These are phyloP conservation scores for Scutellospora calospora DNA, from an alignment of 371 early-diverging fungal species.

Conservation along the genomic window DNA sequence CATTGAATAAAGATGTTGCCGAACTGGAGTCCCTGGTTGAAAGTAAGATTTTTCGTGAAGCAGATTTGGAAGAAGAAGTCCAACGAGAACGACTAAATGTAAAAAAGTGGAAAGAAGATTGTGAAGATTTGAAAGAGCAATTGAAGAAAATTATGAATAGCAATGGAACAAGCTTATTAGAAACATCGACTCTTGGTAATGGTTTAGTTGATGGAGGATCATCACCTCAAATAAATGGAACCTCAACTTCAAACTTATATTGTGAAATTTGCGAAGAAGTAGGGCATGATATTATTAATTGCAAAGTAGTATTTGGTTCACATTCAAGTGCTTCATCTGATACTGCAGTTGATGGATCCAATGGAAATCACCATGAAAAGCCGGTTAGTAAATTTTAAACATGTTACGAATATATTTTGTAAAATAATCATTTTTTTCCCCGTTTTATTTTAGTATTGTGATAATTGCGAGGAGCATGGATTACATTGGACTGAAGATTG, in stretches of 20 bases:
- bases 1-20: conserved; percentile 72
- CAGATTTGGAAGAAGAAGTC: conserved; percentile 75
- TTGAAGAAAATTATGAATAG: conserved; percentile 44
- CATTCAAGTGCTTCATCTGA: conserved; percentile 27
- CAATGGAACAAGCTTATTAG: conserved; percentile 21
- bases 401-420: neutral
- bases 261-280: conserved; percentile 76
- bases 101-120: conserved; percentile 59
- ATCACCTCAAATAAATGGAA: conserved; percentile 3
- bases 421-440: neutral
- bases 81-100: conserved; percentile 63
- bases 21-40: conserved; percentile 78
- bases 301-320: conserved; percentile 58
- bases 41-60: conserved; percentile 78
- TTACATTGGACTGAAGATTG: conserved; percentile 73
- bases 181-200: conserved; percentile 28
- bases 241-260: conserved; percentile 46
- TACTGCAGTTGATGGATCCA: neutral
- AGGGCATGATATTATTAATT: conserved; percentile 75
- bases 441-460: conserved; percentile 67
- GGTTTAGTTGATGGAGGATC: conserved; percentile 19
- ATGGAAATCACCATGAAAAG: conserved; percentile 43
- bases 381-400: conserved; percentile 45
- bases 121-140: conserved; percentile 57
- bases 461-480: conserved; percentile 75